Base-by-base conservation (phyloP, 176 grass and related monocot genomes). In the Secale cereale region DNA sequence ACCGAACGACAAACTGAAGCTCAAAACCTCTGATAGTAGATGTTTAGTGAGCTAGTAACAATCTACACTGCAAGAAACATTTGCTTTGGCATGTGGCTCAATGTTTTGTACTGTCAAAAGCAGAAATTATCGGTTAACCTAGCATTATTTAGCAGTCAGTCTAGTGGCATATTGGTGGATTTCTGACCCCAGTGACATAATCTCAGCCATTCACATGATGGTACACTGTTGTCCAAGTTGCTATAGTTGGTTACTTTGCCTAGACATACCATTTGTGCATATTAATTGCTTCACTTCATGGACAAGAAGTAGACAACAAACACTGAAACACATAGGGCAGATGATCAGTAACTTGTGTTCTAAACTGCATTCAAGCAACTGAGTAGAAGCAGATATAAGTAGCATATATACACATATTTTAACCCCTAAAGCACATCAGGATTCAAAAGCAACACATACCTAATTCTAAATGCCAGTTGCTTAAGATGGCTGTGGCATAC, bases 371-470 rank as follows among this genome's bases (percentile, higher is more conserved):
- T 70, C 59, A 45, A 28, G 1, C 57, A 26, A 84, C 32, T 74
- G 20, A 71, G 11, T 0, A 61, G 8, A 0, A 19, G n/a, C 25
- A 41, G 14, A 62, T 62, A 10, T 33, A 48, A 43, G 8, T 7
- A 19, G n/a, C 26, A 43, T 72, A 28, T 28, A 50, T 30, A 75
- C 41, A 74, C 0, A 43, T 3, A 41, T 11, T 28, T 48, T 29
- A 74, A 46, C 8, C 0, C 15, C 71, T 30, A 30, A 32, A 31
- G 30, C 66, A 10, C 36, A 31, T 22, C 52, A 39, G 22, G 28
- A 76, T 69, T 25, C 83, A 78, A 78, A 82, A 86, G 46, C 8
- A 82, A n/a, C 52, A 2, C 17, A 77, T 28, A 28, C 36, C 69
- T 45, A 89, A 6, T 8, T 25, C 71, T 70, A 70, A 74, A 39